Evolutionary conservation across 2,329 filamentous ascomycete species (phyloP), one percentile per base, ranked within the genome.

Genomic region (Teratosphaeriaceae sp.): DNA sequence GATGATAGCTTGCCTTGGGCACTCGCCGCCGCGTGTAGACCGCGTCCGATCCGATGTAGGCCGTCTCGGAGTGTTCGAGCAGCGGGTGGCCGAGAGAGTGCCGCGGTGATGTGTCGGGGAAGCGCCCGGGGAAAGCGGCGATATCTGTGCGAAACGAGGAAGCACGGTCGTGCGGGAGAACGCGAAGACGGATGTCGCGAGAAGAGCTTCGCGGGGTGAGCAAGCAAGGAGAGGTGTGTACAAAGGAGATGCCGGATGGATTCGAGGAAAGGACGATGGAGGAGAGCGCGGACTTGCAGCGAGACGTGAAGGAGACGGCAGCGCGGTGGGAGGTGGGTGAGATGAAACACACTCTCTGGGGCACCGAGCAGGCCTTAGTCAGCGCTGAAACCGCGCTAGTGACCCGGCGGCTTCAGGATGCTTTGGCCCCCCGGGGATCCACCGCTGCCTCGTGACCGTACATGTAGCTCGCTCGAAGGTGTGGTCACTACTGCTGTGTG

Each of bases 231-330:
- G 29, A 29, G 23, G 9, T n/a, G 44, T 33, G 33, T 22, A 51
- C 43, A 48, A 49, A 48, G 39, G 47, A 56, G 62, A 62, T 57
- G 60, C 59, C 20, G 56, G 57, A 57, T 54, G 56, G 30, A 45
- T 23, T 40, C 47, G 42, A 47, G 38, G 47, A 41, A 47, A 38
- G 26, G 30, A 33, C n/a, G 39, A 34, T 18, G 8, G 31, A 41
- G 33, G 44, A n/a, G n/a, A n/a, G n/a, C 21, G 21, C 27, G 26
- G 31, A 9, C 27, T 35, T 23, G 43, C 22, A 24, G 38, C 20
- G 38, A 30, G 15, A 22, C 36, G 20, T 24, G 37, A 35, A 40
- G 16, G 30, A 24, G 19, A 38, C n/a, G 39, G 42, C 24, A 18
- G 35, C 23, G 41, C n/a, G 23, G 9, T 22, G 21, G 33, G 27